These are phyloP conservation scores for Penicillium sp. DNA, from an alignment of 2,329 filamentous ascomycete genomes.

Conservation along the genomic window DNA sequence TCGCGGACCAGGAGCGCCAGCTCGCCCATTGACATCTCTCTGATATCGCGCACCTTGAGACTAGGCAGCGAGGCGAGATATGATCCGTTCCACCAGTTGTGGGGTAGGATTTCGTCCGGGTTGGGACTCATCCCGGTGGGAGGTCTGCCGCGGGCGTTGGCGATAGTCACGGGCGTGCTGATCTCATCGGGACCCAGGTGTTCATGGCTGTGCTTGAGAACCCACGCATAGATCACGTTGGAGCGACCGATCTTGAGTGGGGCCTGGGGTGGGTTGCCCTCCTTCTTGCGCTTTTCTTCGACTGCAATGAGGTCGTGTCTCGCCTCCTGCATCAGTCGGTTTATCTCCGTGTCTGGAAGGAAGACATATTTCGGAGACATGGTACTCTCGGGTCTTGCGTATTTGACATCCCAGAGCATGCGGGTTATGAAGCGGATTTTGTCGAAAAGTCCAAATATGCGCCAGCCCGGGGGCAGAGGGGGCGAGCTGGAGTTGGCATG, in stretches of 20 bases:
- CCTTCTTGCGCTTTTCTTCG: neutral
- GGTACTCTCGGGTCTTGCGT: neutral
- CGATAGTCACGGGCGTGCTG: neutral
- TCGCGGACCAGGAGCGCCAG: neutral
- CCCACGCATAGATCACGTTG: neutral
- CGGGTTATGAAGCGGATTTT: neutral
- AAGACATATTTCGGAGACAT: neutral
- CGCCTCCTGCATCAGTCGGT: neutral
- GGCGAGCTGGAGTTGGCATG: neutral
- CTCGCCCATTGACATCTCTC: neutral
- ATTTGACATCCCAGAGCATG: neutral
- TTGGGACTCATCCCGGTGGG: neutral
- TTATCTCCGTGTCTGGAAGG: neutral
- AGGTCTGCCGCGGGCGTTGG: neutral
- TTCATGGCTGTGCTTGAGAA: neutral
- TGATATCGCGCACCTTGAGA: neutral
- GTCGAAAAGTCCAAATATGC: neutral
- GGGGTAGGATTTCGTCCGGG: neutral
- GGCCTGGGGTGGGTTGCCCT: neutral
- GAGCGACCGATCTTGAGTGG: neutral
- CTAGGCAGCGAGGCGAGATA: neutral
- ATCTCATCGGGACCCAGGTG: neutral
- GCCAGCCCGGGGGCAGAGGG: neutral
- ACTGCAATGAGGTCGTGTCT: neutral
- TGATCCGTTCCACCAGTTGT: neutral